Evolutionary conservation across 2,329 filamentous ascomycete species (phyloP).

Genomic region (Fusarium graminum): DNA sequence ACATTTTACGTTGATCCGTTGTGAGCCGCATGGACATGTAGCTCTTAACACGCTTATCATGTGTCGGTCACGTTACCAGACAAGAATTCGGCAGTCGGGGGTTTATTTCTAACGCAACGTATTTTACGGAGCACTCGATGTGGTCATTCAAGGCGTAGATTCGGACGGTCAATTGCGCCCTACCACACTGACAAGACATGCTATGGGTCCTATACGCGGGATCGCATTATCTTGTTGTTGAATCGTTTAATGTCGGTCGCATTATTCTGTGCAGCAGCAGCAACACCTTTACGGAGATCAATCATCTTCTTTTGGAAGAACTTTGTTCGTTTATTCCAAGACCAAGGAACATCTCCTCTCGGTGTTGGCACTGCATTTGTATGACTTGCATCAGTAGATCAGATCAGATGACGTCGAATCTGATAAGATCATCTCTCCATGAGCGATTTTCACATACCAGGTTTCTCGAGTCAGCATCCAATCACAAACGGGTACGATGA

Average conservation of each 20-base stretch:
- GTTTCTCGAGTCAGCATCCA: background rate
- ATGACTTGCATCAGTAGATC: conserved; percentile 32
- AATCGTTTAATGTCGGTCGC: too few species aligned
- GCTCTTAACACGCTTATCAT: conserved; percentile 53
- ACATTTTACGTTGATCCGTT: conserved; percentile 17
- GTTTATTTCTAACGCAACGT: background rate
- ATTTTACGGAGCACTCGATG: background rate
- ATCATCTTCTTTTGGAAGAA: background rate
- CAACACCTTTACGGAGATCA: background rate
- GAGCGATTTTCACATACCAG: conserved; percentile 42
- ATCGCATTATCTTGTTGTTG: background rate
- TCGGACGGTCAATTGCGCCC: background rate
- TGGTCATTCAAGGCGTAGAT: background rate
- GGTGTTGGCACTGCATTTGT: conserved; percentile 18
- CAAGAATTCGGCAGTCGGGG: conserved; percentile 41
- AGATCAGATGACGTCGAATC: conserved; percentile 37
- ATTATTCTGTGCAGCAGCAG: too few species aligned
- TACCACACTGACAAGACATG: background rate
- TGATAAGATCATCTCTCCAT: conserved; percentile 34
- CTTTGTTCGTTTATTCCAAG: background rate
- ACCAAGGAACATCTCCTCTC: conserved; percentile 15
- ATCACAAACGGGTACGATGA: background rate
- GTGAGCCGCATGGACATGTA: conserved; percentile 46
- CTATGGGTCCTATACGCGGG: background rate
- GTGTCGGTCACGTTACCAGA: conserved; percentile 53